Base-by-base conservation (phyloP, 805 yeast species). In the Lipomyces starkeyi region DNA sequence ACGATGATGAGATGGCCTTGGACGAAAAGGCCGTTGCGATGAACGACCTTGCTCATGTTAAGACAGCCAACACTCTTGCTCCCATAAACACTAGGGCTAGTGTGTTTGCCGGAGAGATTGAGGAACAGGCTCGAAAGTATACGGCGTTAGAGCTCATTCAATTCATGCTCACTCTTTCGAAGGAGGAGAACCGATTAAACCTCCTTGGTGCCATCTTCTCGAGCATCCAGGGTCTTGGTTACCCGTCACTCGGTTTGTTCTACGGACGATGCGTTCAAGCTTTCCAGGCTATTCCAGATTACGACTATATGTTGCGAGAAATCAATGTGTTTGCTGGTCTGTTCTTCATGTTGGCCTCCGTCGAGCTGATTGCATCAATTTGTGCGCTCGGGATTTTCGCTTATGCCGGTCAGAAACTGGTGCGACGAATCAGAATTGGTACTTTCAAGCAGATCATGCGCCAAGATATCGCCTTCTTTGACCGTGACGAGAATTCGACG, bases 401-500 rank as follows among this genome's bases (percentile, higher is more conserved):
- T 9, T 69, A 54, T 54, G 63, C 72, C 29, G 72, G 72, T 34
- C 72, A 74, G 63, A 61, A 61, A 20, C 68, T 76, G 5, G 71
- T 77, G 20, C 68, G 73, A 40, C 61, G 73, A 20, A 73, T 77
- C n/a, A 69, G 79, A 9, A 60, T 66, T n/a, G 52, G 60, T 47
- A 62, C 75, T 13, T 73, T 76, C 29, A 62, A 62, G 35, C 74
- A 76, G 60, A 64, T 76, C 43, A 61, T 76, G 49, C 70, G 76
- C 25, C 76, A 76, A 70, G 79, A 76, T 53, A 67, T 76, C 35
- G 52, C 72, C 9, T 76, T 75, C 61, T 76, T 77, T 57, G 79
- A 76, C 53, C 59, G 70, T 4, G 74, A 73, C 13, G 74, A 73
- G 64, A 75, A 77, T 62, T 57, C 75, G 1, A 68, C 74, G 3